Evolutionary conservation across 495 filamentous ascomycete genomes (phyloP).

Genomic region (Penicillium odoratum): DNA sequence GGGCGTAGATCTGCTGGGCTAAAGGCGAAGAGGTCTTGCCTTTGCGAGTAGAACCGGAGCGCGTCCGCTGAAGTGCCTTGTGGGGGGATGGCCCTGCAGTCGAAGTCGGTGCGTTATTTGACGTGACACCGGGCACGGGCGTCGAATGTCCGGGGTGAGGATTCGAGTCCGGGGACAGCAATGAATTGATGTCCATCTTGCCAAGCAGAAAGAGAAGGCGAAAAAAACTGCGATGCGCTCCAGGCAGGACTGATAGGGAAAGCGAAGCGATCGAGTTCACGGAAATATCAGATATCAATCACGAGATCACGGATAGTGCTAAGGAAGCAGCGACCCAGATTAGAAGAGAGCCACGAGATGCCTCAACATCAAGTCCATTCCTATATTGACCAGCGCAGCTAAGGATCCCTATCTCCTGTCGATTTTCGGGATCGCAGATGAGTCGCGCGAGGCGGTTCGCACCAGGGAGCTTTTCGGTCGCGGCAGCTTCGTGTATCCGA

Average conservation of each 20-base stretch:
- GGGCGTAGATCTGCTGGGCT: slow-evolving; percentile 42
- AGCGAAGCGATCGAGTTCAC: slow-evolving; percentile 10
- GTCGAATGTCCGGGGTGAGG: slow-evolving; percentile 45
- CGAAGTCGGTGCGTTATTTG: slow-evolving; percentile 30
- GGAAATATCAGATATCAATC: slow-evolving; percentile 7
- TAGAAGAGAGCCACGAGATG: slow-evolving; percentile 31
- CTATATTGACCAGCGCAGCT: slow-evolving; percentile 32
- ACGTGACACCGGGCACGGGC: slow-evolving; percentile 36
- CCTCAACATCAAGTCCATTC: slow-evolving; percentile 49
- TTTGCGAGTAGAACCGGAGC: slow-evolving; percentile 33
- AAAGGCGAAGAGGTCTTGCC: slow-evolving; percentile 45
- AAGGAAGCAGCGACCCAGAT: slow-evolving; percentile 31
- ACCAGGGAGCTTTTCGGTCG: background rate
- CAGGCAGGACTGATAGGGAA: background rate
- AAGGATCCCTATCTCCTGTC: slow-evolving; percentile 21
- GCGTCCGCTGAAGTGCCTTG: slow-evolving; percentile 38
- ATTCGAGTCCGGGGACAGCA: slow-evolving; percentile 68
- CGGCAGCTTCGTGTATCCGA: background rate
- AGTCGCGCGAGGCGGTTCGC: slow-evolving; percentile 12
- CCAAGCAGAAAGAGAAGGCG: slow-evolving; percentile 9
- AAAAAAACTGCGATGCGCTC: slow-evolving; percentile 7
- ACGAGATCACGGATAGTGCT: slow-evolving; percentile 26
- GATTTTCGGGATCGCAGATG: slow-evolving; percentile 5
- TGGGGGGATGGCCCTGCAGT: slow-evolving; percentile 32
- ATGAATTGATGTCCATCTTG: slow-evolving; percentile 71